Conservation (phyloP, 2,329 filamentous ascomycete species). For the Botrytis elliptica region DNA sequence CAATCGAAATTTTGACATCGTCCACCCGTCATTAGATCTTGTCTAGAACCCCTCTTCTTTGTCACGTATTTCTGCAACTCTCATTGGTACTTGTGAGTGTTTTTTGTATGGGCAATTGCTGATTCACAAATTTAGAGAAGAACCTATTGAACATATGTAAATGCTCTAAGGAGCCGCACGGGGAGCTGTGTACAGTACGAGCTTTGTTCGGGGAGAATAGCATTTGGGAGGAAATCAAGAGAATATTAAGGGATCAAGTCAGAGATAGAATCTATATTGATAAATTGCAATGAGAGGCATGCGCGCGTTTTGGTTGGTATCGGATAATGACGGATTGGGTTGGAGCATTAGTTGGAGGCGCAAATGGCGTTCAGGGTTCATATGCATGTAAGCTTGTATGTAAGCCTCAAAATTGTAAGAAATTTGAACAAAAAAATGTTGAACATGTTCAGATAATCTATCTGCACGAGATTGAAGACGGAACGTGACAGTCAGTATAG, state of each 20-base stretch:
- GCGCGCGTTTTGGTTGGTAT: not conserved
- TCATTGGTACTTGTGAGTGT: not conserved
- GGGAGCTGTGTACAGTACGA: not conserved
- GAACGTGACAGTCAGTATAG: not conserved
- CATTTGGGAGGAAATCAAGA: not conserved
- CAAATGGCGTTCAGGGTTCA: slow-evolving; percentile 6
- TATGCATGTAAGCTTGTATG: slow-evolving; percentile 17
- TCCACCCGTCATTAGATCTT: not conserved
- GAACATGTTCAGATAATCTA: not conserved
- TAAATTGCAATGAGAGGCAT: slow-evolving; percentile 11
- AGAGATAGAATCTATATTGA: not conserved
- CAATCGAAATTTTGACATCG: not conserved
- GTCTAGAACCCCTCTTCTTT: not conserved
- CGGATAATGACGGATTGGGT: slow-evolving; percentile 2
- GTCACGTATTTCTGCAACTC: not conserved
- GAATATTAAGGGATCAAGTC: not conserved
- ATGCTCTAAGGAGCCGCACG: slow-evolving; percentile 21
- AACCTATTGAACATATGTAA: slow-evolving; percentile 70
- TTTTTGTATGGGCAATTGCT: not conserved
- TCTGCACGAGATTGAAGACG: not conserved
- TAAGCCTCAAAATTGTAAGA: slow-evolving; percentile 7
- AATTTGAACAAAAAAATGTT: not conserved
- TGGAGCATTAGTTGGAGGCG: slow-evolving; percentile 5
- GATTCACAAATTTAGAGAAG: slow-evolving; percentile 48
- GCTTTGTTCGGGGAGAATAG: not conserved